A percentile compares a stretch with the other conserved stretches of the same genome.
Evolutionary conservation across 805 yeast species (phyloP).

Genomic region (Starmerella roubikii): DNA sequence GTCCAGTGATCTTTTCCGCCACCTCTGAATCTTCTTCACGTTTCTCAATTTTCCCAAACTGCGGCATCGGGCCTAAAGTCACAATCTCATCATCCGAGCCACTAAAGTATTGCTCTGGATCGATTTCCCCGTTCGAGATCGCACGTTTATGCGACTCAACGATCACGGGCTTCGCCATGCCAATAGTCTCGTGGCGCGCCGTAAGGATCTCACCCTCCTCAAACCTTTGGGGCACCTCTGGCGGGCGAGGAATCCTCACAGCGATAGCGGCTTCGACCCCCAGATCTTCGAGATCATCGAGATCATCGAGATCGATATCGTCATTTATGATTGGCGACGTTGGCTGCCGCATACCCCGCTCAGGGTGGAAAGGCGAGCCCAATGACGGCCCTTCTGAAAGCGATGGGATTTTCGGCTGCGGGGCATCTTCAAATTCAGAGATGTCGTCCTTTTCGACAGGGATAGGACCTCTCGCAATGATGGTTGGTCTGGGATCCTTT

Average conservation of each 20-base stretch:
- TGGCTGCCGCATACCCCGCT: too few relatives aligned
- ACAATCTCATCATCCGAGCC: slow-evolving; percentile 7
- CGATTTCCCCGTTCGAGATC: slow-evolving; percentile 2
- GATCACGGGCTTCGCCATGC: slow-evolving; percentile 12
- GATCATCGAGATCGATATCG: neutral
- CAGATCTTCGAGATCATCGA: neutral
- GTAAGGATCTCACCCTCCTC: slow-evolving; percentile 13
- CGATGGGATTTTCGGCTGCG: neutral
- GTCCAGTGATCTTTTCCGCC: too few relatives aligned
- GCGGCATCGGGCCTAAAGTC: neutral
- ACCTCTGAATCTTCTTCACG: neutral
- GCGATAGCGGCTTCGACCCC: neutral
- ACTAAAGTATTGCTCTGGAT: slow-evolving; percentile 5
- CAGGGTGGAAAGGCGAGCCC: slow-evolving; percentile 1
- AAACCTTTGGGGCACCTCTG: too few relatives aligned
- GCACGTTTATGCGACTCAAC: neutral
- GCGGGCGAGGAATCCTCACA: neutral
- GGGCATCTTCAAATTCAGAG: too few relatives aligned
- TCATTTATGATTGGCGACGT: too few relatives aligned
- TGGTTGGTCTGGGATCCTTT: too few relatives aligned
- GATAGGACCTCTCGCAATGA: too few relatives aligned
- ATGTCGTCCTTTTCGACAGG: too few relatives aligned
- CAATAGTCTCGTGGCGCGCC: slow-evolving; percentile 14
- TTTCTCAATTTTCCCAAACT: neutral
- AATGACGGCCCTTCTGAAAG: neutral